Conservation (phyloP, 148 eudicot species). For the Cornus suecica region DNA sequence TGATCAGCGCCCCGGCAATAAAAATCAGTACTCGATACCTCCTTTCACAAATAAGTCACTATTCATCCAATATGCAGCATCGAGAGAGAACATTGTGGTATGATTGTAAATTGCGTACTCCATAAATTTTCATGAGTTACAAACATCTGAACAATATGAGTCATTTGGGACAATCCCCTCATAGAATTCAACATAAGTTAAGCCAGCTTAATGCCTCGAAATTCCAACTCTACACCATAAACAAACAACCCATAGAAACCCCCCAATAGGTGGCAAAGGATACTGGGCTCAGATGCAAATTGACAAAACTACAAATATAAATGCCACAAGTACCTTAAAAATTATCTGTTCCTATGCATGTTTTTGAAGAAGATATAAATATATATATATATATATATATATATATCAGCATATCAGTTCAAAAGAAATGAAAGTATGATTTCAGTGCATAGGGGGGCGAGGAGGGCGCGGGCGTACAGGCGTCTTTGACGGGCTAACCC, state of each 20-base stretch:
- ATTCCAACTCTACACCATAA: conserved; percentile 20
- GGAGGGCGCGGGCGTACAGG: conserved; percentile 74
- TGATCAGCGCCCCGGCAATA: no score
- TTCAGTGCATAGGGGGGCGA: conserved; percentile 44
- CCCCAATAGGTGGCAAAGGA: conserved; percentile 13
- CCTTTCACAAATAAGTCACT: no score
- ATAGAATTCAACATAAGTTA: conserved; percentile 5
- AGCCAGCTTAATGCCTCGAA: conserved; percentile 2
- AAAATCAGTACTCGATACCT: no score
- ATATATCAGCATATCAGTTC: conserved; percentile 18
- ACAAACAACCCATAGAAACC: conserved; percentile 5
- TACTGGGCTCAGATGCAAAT: conserved; percentile 21
- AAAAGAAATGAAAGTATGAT: conserved; percentile 1
- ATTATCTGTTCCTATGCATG: conserved; percentile 11
- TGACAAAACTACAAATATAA: neutral
- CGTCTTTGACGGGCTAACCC: conserved; percentile 96
- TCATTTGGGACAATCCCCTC: conserved; percentile 4
- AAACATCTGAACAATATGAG: conserved; percentile 2
- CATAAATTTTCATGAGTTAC: neutral
- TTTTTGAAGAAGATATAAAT: conserved; percentile 12
- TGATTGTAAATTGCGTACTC: neutral
- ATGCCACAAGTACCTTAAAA: conserved; percentile 28
- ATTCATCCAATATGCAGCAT: no score
- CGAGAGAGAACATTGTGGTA: no score
- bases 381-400: conserved; percentile 7